A percentile compares a stretch with the other conserved stretches of the same genome.
These are phyloP conservation scores for Trametes versicolor DNA, from an alignment of 1,284 basidiomycete genomes.

Conservation along the genomic window DNA sequence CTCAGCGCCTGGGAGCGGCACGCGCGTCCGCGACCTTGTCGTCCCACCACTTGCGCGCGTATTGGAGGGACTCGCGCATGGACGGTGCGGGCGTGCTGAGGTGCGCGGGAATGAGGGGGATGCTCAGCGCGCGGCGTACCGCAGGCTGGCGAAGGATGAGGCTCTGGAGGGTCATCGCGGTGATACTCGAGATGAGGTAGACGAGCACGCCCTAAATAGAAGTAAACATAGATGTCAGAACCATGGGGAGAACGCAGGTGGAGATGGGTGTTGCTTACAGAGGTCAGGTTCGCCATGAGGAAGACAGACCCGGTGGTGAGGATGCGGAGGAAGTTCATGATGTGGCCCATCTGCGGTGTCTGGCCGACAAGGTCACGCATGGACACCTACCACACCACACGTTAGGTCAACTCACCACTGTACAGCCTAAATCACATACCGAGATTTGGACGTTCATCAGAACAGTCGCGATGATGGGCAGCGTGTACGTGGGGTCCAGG, in stretches of 20 bases:
- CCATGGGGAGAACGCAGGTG: slow-evolving; percentile 15
- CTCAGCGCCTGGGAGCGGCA: slow-evolving; percentile 24
- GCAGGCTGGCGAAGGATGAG: slow-evolving; percentile 55
- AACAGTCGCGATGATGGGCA: slow-evolving; percentile 74
- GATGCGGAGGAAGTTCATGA: slow-evolving; percentile 79
- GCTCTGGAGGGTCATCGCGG: slow-evolving; percentile 57
- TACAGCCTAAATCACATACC: slow-evolving; percentile 52
- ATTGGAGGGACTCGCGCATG: slow-evolving; percentile 42
- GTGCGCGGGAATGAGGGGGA: slow-evolving; percentile 53
- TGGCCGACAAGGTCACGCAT: slow-evolving; percentile 63
- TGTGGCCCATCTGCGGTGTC: slow-evolving; percentile 66
- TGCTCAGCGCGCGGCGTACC: slow-evolving; percentile 56
- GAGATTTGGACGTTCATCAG: slow-evolving; percentile 79
- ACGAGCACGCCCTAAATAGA: slow-evolving; percentile 65
- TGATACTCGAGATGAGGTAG: slow-evolving; percentile 62
- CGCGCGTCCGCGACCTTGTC: slow-evolving; percentile 39
- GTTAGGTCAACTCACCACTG: neutral
- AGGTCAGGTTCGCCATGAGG: slow-evolving; percentile 70
- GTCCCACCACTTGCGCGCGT: slow-evolving; percentile 43
- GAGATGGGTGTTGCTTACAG: slow-evolving; percentile 48
- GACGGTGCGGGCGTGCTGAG: slow-evolving; percentile 39
- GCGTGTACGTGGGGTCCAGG: slow-evolving; percentile 80
- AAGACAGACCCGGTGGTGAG: slow-evolving; percentile 67
- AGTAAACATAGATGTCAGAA: neutral
- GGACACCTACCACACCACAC: slow-evolving; percentile 53